These are phyloP conservation scores for Ophioceras dolichostomum DNA, from an alignment of 2,329 filamentous ascomycete species.

Conservation along the genomic window DNA sequence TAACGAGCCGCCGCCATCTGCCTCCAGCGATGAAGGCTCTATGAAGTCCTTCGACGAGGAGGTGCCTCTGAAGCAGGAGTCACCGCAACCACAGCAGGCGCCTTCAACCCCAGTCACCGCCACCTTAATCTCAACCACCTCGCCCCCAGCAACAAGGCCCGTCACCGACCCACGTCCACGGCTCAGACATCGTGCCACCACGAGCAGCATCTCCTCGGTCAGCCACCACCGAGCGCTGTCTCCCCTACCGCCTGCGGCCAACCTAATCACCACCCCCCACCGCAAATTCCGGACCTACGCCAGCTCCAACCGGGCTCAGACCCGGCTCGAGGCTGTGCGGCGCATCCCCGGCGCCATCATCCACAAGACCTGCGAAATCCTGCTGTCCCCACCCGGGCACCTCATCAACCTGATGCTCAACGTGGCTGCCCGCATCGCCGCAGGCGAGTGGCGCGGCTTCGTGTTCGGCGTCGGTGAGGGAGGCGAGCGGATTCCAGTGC, in stretches of 20 bases:
- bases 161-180: slow-evolving; percentile 20
- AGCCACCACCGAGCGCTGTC: slow-evolving; percentile 44
- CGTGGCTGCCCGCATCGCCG: slow-evolving; percentile 65
- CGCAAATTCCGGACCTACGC: slow-evolving; percentile 7
- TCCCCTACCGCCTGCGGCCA: slow-evolving; percentile 55
- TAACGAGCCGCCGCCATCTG: background rate
- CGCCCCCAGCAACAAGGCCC: background rate
- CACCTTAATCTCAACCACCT: background rate
- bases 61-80: too few relatives aligned
- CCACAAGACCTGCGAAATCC: slow-evolving; percentile 62
- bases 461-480: slow-evolving; percentile 40
- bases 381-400: slow-evolving; percentile 70
- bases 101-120: slow-evolving; percentile 14
- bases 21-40: slow-evolving; percentile 1
- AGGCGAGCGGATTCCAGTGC: slow-evolving; percentile 41
- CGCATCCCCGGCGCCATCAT: slow-evolving; percentile 53
- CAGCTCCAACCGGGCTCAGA: slow-evolving; percentile 15
- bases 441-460: slow-evolving; percentile 49
- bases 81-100: background rate
- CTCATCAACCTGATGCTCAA: slow-evolving; percentile 69
- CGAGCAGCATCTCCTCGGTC: slow-evolving; percentile 29
- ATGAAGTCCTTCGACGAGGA: background rate
- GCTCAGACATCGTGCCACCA: slow-evolving; percentile 42
- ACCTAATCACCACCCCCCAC: slow-evolving; percentile 42
- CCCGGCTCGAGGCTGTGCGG: slow-evolving; percentile 29